Evolutionary conservation across 352 stramenopile species (phyloP).

Genomic region (Thraustotheca clavata): DNA sequence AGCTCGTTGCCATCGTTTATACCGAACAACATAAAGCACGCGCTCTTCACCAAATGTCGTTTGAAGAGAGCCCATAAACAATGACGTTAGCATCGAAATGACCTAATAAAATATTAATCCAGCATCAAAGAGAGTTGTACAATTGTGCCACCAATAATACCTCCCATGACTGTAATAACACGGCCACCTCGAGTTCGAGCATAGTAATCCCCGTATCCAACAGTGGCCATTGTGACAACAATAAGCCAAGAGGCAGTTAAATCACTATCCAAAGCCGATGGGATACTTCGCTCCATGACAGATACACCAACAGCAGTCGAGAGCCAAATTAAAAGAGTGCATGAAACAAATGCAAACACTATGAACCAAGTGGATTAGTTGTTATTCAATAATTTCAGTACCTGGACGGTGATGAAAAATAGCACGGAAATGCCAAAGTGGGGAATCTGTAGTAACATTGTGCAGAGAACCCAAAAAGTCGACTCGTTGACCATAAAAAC

Average conservation of each 20-base stretch:
- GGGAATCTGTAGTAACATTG: constrained; percentile 19
- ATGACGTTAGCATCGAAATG: constrained; percentile 20
- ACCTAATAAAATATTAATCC: constrained; percentile 3
- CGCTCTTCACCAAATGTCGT: constrained; percentile 18
- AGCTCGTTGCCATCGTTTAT: constrained; percentile 12
- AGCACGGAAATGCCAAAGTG: constrained; percentile 18
- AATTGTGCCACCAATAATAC: constrained; percentile 16
- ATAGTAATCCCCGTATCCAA: constrained; percentile 16
- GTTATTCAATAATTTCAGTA: neutral
- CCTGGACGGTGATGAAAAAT: constrained; percentile 19
- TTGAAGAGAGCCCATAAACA: constrained; percentile 22
- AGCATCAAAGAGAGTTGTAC: neutral
- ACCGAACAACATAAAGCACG: constrained; percentile 16
- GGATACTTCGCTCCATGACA: constrained; percentile 18
- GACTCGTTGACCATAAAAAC: constrained; percentile 20
- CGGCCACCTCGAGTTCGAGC: constrained; percentile 3
- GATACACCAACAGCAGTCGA: constrained; percentile 12
- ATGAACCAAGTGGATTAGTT: neutral
- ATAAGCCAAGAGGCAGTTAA: constrained; percentile 17
- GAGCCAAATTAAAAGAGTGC: constrained; percentile 14
- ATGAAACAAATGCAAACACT: constrained; percentile 21
- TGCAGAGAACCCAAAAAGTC: constrained; percentile 19
- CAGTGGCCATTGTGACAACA: constrained; percentile 20
- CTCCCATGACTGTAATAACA: constrained; percentile 6
- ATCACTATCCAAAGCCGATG: constrained; percentile 12